phyloP scores from a whole-genome alignment of 306 rosid genomes.

The Trichosanthes truncata region DNA sequence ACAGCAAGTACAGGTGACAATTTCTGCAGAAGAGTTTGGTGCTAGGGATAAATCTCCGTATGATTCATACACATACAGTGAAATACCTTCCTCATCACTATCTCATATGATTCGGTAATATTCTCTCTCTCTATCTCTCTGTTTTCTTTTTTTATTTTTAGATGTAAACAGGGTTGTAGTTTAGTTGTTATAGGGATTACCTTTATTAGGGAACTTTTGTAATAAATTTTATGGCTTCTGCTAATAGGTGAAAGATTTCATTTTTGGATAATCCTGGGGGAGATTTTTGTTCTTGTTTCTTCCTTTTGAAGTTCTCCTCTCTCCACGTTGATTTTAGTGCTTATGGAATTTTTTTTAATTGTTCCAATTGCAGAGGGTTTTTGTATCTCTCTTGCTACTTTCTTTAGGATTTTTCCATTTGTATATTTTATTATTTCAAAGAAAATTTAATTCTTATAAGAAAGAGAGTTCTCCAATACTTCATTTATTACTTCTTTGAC shows the following conservation, averaged over 20 bases:
- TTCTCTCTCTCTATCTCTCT: conserved; percentile 12
- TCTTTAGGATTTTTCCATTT: not conserved
- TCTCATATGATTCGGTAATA: conserved; percentile 48
- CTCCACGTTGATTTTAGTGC: not conserved
- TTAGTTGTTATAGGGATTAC: not conserved
- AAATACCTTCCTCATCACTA: conserved; percentile 37
- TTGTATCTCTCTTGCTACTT: not conserved
- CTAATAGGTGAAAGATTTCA: not conserved
- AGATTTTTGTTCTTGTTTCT: not conserved
- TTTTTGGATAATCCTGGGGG: not conserved
- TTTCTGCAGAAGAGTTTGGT: conserved; percentile 56
- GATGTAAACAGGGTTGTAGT: not conserved
- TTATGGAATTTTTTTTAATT: not conserved
- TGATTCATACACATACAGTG: conserved; percentile 22
- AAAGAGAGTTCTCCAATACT: not conserved
- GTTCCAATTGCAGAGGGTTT: not conserved
- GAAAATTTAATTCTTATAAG: not conserved
- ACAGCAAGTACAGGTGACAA: conserved; percentile 41
- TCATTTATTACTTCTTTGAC: not conserved
- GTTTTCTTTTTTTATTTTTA: not conserved
- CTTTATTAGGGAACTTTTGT: not conserved
- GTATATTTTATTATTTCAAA: not conserved
- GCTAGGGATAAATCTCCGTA: conserved; percentile 46
- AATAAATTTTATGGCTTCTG: not conserved
- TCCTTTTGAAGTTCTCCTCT: not conserved